These are phyloP conservation scores for Microcyclospora tardicrescens DNA, from an alignment of 2,329 filamentous ascomycete genomes.

Conservation along the genomic window DNA sequence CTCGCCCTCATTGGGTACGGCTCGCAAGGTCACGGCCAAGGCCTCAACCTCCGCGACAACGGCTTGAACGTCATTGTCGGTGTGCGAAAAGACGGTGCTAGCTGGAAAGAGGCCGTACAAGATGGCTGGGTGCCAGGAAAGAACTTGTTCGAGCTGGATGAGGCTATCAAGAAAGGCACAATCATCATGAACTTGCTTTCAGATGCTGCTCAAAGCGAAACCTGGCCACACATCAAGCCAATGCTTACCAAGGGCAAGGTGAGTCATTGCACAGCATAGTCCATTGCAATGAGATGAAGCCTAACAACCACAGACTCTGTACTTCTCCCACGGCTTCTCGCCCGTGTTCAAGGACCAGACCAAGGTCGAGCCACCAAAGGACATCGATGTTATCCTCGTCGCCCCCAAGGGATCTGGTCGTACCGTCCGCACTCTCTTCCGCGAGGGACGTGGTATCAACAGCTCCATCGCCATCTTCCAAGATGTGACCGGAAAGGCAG, in stretches of 20 bases:
- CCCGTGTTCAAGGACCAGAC: constrained; percentile 99
- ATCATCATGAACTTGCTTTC: constrained; percentile 99
- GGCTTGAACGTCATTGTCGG: constrained; percentile 97
- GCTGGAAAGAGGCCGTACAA: constrained; percentile 93
- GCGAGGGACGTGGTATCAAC: constrained; percentile 99
- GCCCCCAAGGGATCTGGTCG: constrained; percentile 98
- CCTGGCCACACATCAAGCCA: constrained; percentile 96
- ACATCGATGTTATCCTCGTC: constrained; percentile 98
- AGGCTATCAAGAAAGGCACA: constrained; percentile 85
- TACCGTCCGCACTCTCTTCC: constrained; percentile 97
- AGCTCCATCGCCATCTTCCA: constrained; percentile 97
- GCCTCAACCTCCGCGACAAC: constrained; percentile 99
- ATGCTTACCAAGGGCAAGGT: constrained; percentile 98
- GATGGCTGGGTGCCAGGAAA: constrained; percentile 97
- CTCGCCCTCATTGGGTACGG: constrained; percentile 98
- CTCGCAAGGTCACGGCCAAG: constrained; percentile 96
- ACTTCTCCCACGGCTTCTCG: constrained; percentile 99
- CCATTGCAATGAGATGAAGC: background rate
- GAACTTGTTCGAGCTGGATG: constrained; percentile 97
- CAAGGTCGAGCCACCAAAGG: constrained; percentile 89
- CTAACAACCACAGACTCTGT: constrained; percentile 60
- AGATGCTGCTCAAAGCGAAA: constrained; percentile 96
- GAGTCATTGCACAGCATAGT: constrained; percentile 21
- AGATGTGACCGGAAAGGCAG: constrained; percentile 92
- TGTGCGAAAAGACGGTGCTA: constrained; percentile 95